A percentile compares a stretch with the other conserved stretches of the same genome.
Evolutionary conservation across 495 filamentous ascomycete genomes (phyloP).

Genomic region (Lepidopterella palustris): DNA sequence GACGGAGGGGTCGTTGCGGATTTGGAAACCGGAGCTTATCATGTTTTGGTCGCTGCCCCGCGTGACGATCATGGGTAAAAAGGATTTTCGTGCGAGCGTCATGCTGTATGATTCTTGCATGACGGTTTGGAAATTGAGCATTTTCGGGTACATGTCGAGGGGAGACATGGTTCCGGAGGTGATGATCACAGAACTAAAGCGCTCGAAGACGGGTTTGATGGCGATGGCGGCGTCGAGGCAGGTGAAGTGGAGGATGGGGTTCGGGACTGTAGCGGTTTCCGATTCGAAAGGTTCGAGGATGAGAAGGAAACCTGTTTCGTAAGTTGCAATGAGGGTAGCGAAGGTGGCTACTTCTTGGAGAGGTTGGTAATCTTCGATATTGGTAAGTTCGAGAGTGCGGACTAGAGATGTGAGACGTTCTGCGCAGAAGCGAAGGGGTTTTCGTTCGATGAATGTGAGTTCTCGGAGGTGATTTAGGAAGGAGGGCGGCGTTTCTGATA

Average conservation of each 20-base stretch:
- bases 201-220: constrained; percentile 95
- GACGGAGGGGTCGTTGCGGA: constrained; percentile 88
- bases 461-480: constrained; percentile 93
- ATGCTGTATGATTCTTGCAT: constrained; percentile 95
- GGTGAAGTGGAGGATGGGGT: constrained; percentile 91
- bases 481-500: constrained; percentile 90
- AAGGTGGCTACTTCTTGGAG: constrained; percentile 98
- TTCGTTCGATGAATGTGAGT: constrained; percentile 94
- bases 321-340: constrained; percentile 94
- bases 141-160: constrained; percentile 98
- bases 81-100: constrained; percentile 91
- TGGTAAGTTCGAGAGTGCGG: constrained; percentile 89
- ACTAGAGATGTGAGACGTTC: constrained; percentile 93
- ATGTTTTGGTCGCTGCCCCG: constrained; percentile 88
- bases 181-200: constrained; percentile 96
- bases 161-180: constrained; percentile 97
- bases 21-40: constrained; percentile 85
- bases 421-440: constrained; percentile 90
- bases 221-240: constrained; percentile 97
- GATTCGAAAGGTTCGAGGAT: constrained; percentile 97
- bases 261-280: constrained; percentile 89
- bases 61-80: constrained; percentile 96
- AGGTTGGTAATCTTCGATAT: constrained; percentile 95
- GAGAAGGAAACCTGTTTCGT: constrained; percentile 92
- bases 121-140: constrained; percentile 87